Conservation (phyloP, 139 green algal genomes). For the Coelastrella sp. region DNA sequence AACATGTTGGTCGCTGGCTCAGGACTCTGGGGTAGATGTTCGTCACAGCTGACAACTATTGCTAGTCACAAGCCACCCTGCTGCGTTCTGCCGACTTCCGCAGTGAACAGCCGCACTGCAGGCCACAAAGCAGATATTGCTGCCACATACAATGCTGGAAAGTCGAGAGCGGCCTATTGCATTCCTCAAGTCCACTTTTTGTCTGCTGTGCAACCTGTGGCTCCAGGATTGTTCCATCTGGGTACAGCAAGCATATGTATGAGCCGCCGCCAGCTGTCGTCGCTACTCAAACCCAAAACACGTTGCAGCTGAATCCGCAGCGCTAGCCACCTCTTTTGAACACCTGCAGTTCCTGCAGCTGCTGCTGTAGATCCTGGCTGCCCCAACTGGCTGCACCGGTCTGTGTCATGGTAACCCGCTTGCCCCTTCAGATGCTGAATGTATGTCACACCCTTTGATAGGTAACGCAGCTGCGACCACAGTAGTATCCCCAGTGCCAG, state of each 20-base stretch:
- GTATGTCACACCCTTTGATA: constrained; percentile 21
- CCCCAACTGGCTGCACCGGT: not conserved
- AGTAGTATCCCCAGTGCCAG: constrained; percentile 37
- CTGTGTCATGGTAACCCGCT: too few species aligned
- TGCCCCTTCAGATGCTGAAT: constrained; percentile 2
- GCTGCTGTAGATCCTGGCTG: not conserved
- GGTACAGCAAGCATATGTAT: not conserved
- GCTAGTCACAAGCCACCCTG: too few species aligned
- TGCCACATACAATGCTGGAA: too few species aligned
- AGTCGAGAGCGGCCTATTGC: too few species aligned
- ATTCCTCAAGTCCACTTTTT: not conserved
- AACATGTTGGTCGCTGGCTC: too few species aligned
- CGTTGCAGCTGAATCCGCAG: not conserved
- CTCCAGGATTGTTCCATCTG: not conserved
- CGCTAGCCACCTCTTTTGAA: not conserved
- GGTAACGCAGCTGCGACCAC: constrained; percentile 24
- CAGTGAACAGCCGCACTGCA: too few species aligned
- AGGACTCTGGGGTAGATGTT: too few species aligned
- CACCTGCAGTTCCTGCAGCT: not conserved
- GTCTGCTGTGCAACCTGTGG: not conserved
- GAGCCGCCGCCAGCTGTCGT: not conserved
- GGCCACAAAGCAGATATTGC: too few species aligned
- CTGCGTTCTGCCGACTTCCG: too few species aligned
- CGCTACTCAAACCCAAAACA: not conserved
- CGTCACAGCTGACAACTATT: too few species aligned